Base-by-base conservation (phyloP, 495 filamentous ascomycete genomes). In the Pyrenopolyporus hunteri region DNA sequence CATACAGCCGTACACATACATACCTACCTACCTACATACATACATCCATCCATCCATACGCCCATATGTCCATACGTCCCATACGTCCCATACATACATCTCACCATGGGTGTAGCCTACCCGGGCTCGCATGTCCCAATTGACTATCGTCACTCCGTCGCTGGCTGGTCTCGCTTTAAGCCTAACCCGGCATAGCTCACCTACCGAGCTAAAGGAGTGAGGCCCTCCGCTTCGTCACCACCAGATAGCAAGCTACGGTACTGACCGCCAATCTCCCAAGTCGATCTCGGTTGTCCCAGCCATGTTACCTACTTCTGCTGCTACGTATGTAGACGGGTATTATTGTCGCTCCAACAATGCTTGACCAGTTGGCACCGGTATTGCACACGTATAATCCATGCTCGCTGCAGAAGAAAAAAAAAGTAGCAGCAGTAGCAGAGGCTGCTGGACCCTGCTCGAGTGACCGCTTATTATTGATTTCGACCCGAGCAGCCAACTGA, bases 221-320 rank as follows among this genome's bases (percentile, higher is more conserved):
- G 17, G 51, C 52, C 43, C 56, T 65, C 62, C 45, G 56, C 43
- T 61, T 66, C 63, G 51, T 66, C 63, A 66, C 57, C 57, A 66
- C 16, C 52, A 8, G 46, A 37, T 4, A 32, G 32, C 51, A 36
- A 66, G 37, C 23, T 57, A 45, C 57, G 63, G 63, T 60, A 57
- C 57, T 66, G 63, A 66, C 63, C 63, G 63, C 63, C 52, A 66
- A 66, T 66, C 63, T 66, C 51, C 51, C 22, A 26, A 56, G 63
- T 53, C 57, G 63, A 66, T 66, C 63, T 66, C 33, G 52, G 63
- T 66, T 60, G 57, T 66, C 50, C 45, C 22, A 53, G 53, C 33
- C 9, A 29, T 29, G 26, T 29, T 29, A 33, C 31, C 20, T 33
- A 36, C 35, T 13, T 2, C 40, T 45, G 31, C 36, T 46, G 31